Base-by-base conservation (phyloP, 108 stramenopile species). In the Mayamaea pseudoterrestris region DNA sequence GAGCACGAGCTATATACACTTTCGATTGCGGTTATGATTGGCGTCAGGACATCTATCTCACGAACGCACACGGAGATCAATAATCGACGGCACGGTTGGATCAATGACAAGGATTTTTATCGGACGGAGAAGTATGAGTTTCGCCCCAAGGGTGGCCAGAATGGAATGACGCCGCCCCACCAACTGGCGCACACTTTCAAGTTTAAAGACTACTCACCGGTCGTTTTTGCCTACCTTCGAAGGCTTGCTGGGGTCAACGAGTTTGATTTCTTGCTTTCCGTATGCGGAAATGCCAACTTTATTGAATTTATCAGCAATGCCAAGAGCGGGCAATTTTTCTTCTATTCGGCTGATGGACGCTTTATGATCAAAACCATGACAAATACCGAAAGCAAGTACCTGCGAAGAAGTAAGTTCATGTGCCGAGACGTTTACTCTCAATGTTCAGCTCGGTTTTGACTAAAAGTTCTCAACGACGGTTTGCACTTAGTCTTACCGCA, bases 321-420 rank as follows among this genome's bases (percentile, higher is more conserved):
- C 20, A 97, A 97, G 62, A 83, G 80, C 56, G 96, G 95, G 12
- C 95, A 97, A 53, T 99, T 97, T 58, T 97, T 99, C 66, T 99
- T 99, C 61, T 99, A 96, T 49, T 94, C 93, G 5, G 91, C 90
- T 61, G 98, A 99, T 64, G 98, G 96, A 41, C 81, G 78, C 45
- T 97, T 86, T 49, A 93, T 97, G 93, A 93, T 97, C 68, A 97
- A 94, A 64, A 94, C 94, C 27, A 94, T 95, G 93, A 95, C 94
- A 4, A 88, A 95, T 53, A 83, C 82, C 13, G 98, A 99, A 63
- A 90, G 80, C 44, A 96, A 94, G 73, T 97, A 96, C 52, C 66
- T 97, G 47, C 76, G 83, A 42, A 53, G 82, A 53, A 88, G 70
- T 78, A 46, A 69, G 70, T 78, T 22, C 5, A 9, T 49, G 32